Base-by-base conservation (phyloP, 2,329 filamentous ascomycete species). In the Karstenula rhodostoma region DNA sequence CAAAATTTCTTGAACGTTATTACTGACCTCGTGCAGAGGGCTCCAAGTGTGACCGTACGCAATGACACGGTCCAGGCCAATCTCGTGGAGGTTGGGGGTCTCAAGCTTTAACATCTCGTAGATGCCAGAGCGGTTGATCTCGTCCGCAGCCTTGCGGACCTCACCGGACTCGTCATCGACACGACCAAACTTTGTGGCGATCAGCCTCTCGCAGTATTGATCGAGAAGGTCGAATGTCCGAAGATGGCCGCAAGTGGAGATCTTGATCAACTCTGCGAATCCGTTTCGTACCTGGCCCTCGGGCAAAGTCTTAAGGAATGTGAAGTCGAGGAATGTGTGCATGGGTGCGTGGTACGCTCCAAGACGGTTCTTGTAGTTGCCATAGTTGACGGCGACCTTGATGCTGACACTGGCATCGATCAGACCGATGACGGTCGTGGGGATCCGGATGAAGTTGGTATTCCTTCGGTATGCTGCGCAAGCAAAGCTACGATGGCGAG, bases 301-400 rank as follows among this genome's bases (percentile, higher is more conserved):
- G 0, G 89, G 89, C 0, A 92, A 80, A 0, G 87, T 90, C 48
- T 86, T 86, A n/a, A 91, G 80, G 77, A 92, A 92, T 17, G 83
- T 85, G 73, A 91, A 92, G 75, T 92, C 89, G 48, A 92, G 84
- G 80, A 92, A 91, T 0, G 89, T 92, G 72, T 90, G 87, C 50
- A 87, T 83, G 0, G 90, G 89, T 0, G 89, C 89, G 70, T 92
- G 89, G 73, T 92, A 92, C 4, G 89, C 89, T 29, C 89, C 89
- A 0, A 92, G 84, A 13, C 89, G 83, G 78, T 92, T 92, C 83
- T 92, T 92, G 82, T 91, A 90, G 74, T 88, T 87, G 73, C 88
- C 89, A 69, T 91, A 91, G 80, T 92, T 92, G 69, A 92, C 89
- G 13, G 88, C 90, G n/a, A 92, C 89, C 73, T 92, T 91, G 81